Base-by-base conservation (phyloP, 2,329 filamentous ascomycete genomes). In the Alternaria sp. region DNA sequence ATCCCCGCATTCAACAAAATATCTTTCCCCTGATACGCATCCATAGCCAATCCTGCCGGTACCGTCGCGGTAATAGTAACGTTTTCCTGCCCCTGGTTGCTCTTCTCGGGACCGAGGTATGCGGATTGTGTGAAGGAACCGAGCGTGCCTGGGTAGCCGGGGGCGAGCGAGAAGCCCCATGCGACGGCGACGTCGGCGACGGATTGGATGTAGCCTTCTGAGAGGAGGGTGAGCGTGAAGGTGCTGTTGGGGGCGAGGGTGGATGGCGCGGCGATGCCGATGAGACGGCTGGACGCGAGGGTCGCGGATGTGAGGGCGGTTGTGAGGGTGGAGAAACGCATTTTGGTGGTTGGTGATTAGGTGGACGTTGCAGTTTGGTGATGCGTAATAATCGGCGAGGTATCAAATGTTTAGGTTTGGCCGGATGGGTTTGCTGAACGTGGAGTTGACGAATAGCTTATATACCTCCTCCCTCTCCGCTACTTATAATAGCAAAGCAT, bases 151-250 rank as follows among this genome's bases (percentile, higher is more conserved):
- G 70, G 68, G 63, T 66, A 78, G 5, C 78, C 72, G 1, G 56
- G 51, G 6, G 53, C 53, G 6, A 52, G 19, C n/a, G 45, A 23
- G 63, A 76, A 80, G 40, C 83, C 83, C 66, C 83, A 83, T 26
- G 80, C 81, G 10, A 84, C 78, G 56, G 82, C 77, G 3, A 85
- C 73, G 64, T 85, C 83, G 66, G 77, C 71, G 28, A 83, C 80
- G 55, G 74, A 58, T 71, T 85, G 83, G 71, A 83, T 81, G 76
- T 83, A 84, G 74, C 79, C 78, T 51, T 80, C 73, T 46, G 79
- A 81, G 45, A 76, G 49, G 65, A 85, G 77, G 19, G 76, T 76
- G 69, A 81, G 76, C 28, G 75, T 69, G 73, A 83, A 80, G 46
- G 75, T 69, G 32, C 59, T 56, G 63, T 80, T 81, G 5, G 82